Conservation (phyloP, 768 basidiomycete species). For the Hericium rajendrae region DNA sequence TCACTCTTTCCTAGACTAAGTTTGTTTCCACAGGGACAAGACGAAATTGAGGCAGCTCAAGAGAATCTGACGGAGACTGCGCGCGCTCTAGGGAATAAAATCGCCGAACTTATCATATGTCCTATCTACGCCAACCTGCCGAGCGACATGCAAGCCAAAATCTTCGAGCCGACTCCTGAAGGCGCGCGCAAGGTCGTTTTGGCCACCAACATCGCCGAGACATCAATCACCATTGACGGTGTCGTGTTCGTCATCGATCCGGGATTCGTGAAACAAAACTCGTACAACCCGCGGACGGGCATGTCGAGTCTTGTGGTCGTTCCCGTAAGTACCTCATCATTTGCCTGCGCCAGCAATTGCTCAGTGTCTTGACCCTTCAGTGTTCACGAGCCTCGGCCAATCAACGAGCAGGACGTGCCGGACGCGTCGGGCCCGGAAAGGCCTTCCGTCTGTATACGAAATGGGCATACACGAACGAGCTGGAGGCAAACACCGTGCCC, state of each 20-base stretch:
- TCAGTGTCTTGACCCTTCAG: constrained; percentile 25
- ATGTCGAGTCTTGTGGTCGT: constrained; percentile 97
- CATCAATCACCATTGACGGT: constrained; percentile 97
- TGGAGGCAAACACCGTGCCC: constrained; percentile 94
- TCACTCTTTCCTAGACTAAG: too few species aligned
- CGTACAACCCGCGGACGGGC: constrained; percentile 95
- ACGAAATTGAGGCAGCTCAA: constrained; percentile 96
- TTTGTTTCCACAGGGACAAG: constrained; percentile 69
- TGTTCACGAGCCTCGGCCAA: constrained; percentile 97
- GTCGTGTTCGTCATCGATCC: constrained; percentile 99
- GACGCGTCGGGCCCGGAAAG: constrained; percentile 96
- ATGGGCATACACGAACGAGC: constrained; percentile 93
- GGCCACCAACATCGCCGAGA: constrained; percentile 99
- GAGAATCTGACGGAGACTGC: constrained; percentile 96
- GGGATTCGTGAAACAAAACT: constrained; percentile 98
- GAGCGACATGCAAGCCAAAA: constrained; percentile 98
- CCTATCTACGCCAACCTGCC: constrained; percentile 99
- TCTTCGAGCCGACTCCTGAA: constrained; percentile 96
- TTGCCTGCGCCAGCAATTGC: not conserved
- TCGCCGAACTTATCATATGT: constrained; percentile 87
- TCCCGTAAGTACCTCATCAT: constrained; percentile 48
- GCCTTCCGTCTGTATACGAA: constrained; percentile 98
- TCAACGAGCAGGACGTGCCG: constrained; percentile 93
- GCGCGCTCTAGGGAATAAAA: constrained; percentile 90
- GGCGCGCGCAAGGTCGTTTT: constrained; percentile 96